A percentile compares a stretch with the other conserved stretches of the same genome.
These are phyloP conservation scores for Trichoderma atroviride DNA, from an alignment of 2,329 filamentous ascomycete species.

Conservation along the genomic window DNA sequence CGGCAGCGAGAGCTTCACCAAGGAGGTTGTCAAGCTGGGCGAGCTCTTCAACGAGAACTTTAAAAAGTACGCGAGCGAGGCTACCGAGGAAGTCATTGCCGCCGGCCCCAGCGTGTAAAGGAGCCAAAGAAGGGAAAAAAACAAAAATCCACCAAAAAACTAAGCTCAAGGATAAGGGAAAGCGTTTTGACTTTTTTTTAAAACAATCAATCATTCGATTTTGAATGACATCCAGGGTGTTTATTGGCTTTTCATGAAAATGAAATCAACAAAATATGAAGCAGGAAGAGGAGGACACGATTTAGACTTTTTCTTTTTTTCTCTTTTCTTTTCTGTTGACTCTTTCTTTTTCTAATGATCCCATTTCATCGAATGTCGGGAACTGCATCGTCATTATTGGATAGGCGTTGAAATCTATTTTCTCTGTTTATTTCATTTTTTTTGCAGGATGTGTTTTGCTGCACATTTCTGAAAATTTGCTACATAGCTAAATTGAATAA, in stretches of 20 bases:
- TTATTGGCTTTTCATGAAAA: neutral
- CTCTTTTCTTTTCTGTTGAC: neutral
- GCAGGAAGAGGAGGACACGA: slow-evolving; percentile 2
- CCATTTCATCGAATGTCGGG: slow-evolving; percentile 8
- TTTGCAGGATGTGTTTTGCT: neutral
- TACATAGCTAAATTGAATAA: slow-evolving; percentile 24
- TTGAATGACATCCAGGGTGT: slow-evolving; percentile 9
- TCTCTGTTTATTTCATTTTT: neutral
- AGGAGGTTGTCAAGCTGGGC: slow-evolving; percentile 88
- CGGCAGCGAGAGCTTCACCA: slow-evolving; percentile 77
- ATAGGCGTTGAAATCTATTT: slow-evolving; percentile 15
- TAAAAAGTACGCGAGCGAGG: slow-evolving; percentile 87
- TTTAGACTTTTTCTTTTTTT: slow-evolving; percentile 8
- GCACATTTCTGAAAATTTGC: slow-evolving; percentile 16
- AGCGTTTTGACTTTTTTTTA: slow-evolving; percentile 6
- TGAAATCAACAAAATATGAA: neutral
- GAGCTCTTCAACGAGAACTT: slow-evolving; percentile 95
- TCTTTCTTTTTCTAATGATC: neutral
- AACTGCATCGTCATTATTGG: slow-evolving; percentile 21
- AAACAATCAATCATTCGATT: neutral
- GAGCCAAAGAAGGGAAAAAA: neutral
- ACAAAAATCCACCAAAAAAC: neutral
- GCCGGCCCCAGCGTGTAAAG: slow-evolving; percentile 55
- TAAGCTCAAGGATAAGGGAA: neutral
- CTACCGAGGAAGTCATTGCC: slow-evolving; percentile 76